A percentile compares a stretch with the other conserved stretches of the same genome.
Conservation (phyloP, 768 basidiomycete genomes). For the Xanthoconium stramineum region DNA sequence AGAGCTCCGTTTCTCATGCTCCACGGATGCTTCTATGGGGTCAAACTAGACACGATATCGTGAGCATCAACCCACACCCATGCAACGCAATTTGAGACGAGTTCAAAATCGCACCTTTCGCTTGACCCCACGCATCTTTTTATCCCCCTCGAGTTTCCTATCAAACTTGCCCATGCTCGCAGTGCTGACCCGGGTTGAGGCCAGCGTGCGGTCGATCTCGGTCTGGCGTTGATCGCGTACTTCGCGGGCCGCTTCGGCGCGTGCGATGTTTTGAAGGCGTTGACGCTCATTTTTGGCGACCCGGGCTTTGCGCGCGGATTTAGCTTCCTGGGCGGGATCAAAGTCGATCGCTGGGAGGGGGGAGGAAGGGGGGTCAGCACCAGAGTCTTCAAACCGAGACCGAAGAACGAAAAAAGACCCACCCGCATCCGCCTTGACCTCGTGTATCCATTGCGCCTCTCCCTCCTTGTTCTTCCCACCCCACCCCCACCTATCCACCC, state of each 20-base stretch:
- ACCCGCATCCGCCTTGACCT: conserved; percentile 88
- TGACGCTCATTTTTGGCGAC: conserved; percentile 85
- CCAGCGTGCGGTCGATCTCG: conserved; percentile 74
- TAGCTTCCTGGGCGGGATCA: conserved; percentile 75
- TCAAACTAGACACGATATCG: conserved; percentile 60
- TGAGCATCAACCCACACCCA: not conserved
- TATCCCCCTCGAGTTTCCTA: conserved; percentile 85
- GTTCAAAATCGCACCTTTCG: conserved; percentile 64
- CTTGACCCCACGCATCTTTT: conserved; percentile 83
- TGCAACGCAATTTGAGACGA: too few species aligned
- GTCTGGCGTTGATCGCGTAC: conserved; percentile 55
- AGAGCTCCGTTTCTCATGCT: conserved; percentile 68
- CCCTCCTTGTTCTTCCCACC: conserved; percentile 84
- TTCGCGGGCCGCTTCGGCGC: conserved; percentile 40
- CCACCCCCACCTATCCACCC: conserved; percentile 88
- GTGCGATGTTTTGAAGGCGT: conserved; percentile 65
- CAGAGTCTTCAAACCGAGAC: not conserved
- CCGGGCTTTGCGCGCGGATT: conserved; percentile 75
- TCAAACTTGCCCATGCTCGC: conserved; percentile 97
- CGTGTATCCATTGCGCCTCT: conserved; percentile 89
- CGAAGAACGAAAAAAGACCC: conserved; percentile 25
- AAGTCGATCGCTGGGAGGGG: conserved; percentile 47
- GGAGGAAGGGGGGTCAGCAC: not conserved
- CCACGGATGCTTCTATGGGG: conserved; percentile 63
- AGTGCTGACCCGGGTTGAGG: conserved; percentile 77